Evolutionary conservation across 495 filamentous ascomycete species (phyloP).

Genomic region (Trypethelium eluteriae): DNA sequence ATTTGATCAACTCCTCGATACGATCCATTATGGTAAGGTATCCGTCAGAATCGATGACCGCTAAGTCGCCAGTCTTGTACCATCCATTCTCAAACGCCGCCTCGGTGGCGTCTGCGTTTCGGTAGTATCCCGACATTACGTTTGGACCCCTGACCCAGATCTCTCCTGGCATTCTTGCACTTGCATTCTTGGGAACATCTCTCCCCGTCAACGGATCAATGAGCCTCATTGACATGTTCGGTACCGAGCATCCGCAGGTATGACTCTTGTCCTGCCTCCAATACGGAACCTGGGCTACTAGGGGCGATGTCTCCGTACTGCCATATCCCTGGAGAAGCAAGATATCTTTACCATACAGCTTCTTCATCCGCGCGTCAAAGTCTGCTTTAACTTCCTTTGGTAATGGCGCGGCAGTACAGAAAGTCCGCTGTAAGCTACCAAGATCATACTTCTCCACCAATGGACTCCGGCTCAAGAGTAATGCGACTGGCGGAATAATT

Average conservation of each 20-base stretch:
- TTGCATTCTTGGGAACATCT: background rate
- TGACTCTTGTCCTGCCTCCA: background rate
- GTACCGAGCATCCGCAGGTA: background rate
- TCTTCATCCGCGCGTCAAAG: background rate
- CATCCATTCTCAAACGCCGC: conserved; percentile 53
- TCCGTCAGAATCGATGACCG: conserved; percentile 15
- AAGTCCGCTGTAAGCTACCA: background rate
- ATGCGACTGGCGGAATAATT: background rate
- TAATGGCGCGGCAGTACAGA: background rate
- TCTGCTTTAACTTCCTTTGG: background rate
- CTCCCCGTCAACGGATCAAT: background rate
- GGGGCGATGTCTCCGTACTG: background rate
- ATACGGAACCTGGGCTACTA: background rate
- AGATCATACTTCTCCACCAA: background rate
- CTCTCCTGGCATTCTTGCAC: conserved; percentile 16
- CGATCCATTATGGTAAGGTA: conserved; percentile 25
- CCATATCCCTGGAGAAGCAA: background rate
- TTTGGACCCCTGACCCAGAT: conserved; percentile 22
- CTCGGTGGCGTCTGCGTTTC: conserved; percentile 58
- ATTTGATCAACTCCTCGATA: conserved; percentile 25
- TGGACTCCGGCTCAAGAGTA: background rate
- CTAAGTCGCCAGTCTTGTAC: conserved; percentile 26
- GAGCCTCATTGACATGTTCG: background rate
- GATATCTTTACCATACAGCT: background rate
- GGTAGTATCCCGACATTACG: conserved; percentile 39